Percentiles rank a stretch among this genome's conserved stretches.
These are phyloP conservation scores for Blastocystis sp. DNA, from an alignment of 352 stramenopile species.

Conservation along the genomic window DNA sequence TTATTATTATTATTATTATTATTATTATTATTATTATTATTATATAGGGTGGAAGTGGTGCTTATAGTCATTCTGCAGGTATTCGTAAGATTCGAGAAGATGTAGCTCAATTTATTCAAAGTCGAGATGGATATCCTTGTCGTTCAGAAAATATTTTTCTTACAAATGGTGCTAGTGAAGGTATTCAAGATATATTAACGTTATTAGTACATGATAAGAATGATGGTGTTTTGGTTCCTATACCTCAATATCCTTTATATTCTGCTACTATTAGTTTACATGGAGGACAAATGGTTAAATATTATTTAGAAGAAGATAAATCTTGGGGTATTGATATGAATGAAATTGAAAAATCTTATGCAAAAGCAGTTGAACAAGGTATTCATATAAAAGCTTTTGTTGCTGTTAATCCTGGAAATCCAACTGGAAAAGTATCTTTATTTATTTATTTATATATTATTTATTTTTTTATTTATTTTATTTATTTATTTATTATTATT, in stretches of 20 bases:
- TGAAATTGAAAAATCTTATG: constrained; percentile 65
- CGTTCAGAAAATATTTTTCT: constrained; percentile 83
- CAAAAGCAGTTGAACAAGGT: constrained; percentile 58
- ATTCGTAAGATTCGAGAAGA: constrained; percentile 60
- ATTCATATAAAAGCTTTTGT: constrained; percentile 72
- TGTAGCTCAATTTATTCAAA: constrained; percentile 62
- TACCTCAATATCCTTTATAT: constrained; percentile 93
- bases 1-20: constrained; percentile 54
- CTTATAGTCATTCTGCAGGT: constrained; percentile 72
- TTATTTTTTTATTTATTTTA: too few species aligned
- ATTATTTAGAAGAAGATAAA: constrained; percentile 76
- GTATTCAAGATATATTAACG: constrained; percentile 71
- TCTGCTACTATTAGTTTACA: constrained; percentile 75
- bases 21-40: constrained; percentile 54
- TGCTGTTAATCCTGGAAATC: constrained; percentile 93
- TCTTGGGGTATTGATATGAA: constrained; percentile 61
- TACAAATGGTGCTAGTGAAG: constrained; percentile 77
- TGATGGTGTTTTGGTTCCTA: constrained; percentile 80
- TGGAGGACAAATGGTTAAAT: constrained; percentile 70
- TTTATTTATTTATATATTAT: too few species aligned
- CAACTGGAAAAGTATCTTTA: constrained; percentile 75
- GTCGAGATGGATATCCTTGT: constrained; percentile 61
- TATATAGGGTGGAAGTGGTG: constrained; percentile 62
- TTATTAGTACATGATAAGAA: constrained; percentile 85
- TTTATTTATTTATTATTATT: too few species aligned